Percentiles rank a stretch among this genome's conserved stretches.
These are phyloP conservation scores for Citrus sinensis DNA, from an alignment of 345 rosid genomes.

Conservation along the genomic window DVS_A1.0 CM039163.1:9385001-9385500, in stretches of 20 bases:
- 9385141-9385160: neutral
- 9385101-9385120: neutral
- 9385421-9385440: conserved; percentile 15
- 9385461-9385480: conserved; percentile 16
- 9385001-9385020: too few relatives aligned
- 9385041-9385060: neutral
- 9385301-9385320: neutral
- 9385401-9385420: conserved; percentile 1
- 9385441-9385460: conserved; percentile 10
- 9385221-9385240: neutral
- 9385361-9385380: conserved; percentile 3
- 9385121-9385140: neutral
- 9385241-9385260: neutral
- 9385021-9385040: too few relatives aligned
- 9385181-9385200: neutral
- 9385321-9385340: neutral
- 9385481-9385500: conserved; percentile 10
- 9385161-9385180: neutral
- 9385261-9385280: neutral
- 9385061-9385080: neutral
- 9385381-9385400: conserved; percentile 10
- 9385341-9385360: conserved; percentile 2
- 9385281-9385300: neutral
- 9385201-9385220: neutral
- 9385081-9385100: neutral